Evolutionary conservation across 495 filamentous ascomycete species (phyloP), one percentile per base, ranked within the genome.

Genomic region (Polyplosphaeria fusca): DNA sequence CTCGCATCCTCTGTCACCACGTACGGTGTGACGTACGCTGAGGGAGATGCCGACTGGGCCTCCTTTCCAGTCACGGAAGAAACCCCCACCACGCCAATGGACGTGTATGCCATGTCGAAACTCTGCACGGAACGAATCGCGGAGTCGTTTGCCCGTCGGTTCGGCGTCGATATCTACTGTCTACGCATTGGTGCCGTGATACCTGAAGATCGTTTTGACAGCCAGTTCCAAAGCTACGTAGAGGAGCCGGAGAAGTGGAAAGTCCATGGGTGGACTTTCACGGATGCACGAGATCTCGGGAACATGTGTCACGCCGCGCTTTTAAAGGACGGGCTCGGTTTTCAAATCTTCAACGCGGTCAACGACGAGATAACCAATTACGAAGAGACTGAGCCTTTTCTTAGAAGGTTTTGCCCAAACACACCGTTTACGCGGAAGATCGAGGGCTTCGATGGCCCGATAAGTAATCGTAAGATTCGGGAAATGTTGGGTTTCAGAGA

Each of bases 1-100:
- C 38, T 54, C 38, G 51, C 51, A 9, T 43, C 37, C 39, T 30
- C 24, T 16, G 20, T 54, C 11, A 54, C 51, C 16, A 42, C 38
- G 3, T 54, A 54, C 51, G 51, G 51, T 7, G 27, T 54, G 5
- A 54, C 51, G 1, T 54, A 54, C 19, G 51, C 51, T 4, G 51
- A 54, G 11, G 51, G 51, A 25, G 39, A 45, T 27, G 40, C 38
- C 14, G 2, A 13, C 4, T 54, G 11, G 5, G 24, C 51, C n/a
- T 40, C 22, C 40, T 54, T 45, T 27, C 51, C 51, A 13, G 14
- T 45, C 14, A 32, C 28, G 16, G 51, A 54, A 42, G 22, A 54
- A 4, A 11, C 14, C 2, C 40, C 51, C 25, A 54, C 51, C 11
- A 11, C 35, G 1, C 51, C 51, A 9, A 54, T 54, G 51, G 51